These are phyloP conservation scores for Circinella minor DNA, from an alignment of 371 early-diverging fungal species.

Conservation along the genomic window DNA sequence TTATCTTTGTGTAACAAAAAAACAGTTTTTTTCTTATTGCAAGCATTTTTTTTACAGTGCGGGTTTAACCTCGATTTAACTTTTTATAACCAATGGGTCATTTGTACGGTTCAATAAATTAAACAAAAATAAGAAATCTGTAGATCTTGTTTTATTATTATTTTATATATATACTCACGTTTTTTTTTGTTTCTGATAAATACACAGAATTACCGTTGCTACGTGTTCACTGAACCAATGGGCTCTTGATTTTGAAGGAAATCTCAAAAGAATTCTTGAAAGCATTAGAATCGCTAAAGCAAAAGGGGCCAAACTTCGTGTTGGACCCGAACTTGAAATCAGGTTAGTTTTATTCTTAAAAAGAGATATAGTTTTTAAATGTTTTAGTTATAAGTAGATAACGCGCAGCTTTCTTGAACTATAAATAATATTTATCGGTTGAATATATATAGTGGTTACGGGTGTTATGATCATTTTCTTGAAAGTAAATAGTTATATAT, in stretches of 20 bases:
- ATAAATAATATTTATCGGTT: neutral
- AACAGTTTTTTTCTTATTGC: too few species aligned
- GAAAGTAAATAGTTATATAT: slow-evolving; percentile 63
- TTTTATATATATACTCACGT: too few species aligned
- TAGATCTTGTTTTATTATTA: too few species aligned
- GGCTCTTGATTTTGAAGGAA: slow-evolving; percentile 96
- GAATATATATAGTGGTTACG: slow-evolving; percentile 81
- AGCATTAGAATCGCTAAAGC: slow-evolving; percentile 86
- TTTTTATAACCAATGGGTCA: too few species aligned
- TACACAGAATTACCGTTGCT: slow-evolving; percentile 69
- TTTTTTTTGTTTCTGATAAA: neutral
- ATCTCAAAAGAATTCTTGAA: slow-evolving; percentile 83
- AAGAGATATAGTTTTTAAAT: neutral
- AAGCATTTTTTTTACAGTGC: too few species aligned
- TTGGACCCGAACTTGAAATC: slow-evolving; percentile 97
- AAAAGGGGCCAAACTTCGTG: slow-evolving; percentile 81
- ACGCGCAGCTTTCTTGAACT: neutral
- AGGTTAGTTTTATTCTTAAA: slow-evolving; percentile 49
- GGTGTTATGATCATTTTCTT: slow-evolving; percentile 96
- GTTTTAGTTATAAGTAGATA: neutral
- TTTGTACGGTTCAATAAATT: too few species aligned
- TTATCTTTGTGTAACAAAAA: too few species aligned
- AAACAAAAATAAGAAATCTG: too few species aligned
- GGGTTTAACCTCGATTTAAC: too few species aligned
- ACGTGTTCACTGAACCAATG: slow-evolving; percentile 94